phyloP scores from a whole-genome alignment of 495 filamentous ascomycete genomes.

The Trichoderma gamsii region DNA sequence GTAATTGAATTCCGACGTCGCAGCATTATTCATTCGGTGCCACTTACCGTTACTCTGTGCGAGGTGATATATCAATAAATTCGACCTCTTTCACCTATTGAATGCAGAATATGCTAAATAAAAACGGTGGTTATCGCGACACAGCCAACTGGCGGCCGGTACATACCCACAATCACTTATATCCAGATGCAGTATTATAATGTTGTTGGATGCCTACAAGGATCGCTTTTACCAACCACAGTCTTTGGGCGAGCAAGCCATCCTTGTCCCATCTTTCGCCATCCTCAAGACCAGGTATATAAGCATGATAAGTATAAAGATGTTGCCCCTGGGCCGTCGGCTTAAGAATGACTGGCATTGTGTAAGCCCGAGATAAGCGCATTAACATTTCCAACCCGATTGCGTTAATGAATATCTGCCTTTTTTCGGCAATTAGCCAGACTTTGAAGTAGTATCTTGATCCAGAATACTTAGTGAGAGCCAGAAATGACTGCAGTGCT shows the following conservation, averaged over 20 bases:
- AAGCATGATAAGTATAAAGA: background rate
- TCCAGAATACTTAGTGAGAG: background rate
- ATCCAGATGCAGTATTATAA: background rate
- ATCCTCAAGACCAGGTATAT: background rate
- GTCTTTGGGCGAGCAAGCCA: background rate
- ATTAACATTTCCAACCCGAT: background rate
- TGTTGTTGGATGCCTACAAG: background rate
- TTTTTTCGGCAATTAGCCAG: background rate
- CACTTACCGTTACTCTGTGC: background rate
- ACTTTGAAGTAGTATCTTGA: background rate
- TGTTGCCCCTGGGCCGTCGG: background rate
- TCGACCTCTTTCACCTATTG: too few relatives aligned
- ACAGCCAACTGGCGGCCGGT: too few relatives aligned
- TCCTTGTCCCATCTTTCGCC: background rate
- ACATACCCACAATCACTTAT: background rate
- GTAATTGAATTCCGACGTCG: slow-evolving; percentile 10
- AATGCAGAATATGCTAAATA: background rate
- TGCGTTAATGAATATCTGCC: background rate
- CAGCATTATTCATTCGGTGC: background rate
- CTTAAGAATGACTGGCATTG: background rate
- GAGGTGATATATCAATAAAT: background rate
- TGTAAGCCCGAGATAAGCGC: background rate
- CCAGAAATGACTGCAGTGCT: background rate
- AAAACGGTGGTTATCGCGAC: background rate
- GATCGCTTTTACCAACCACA: background rate